Conservation (phyloP, 768 basidiomycete species). For the Cystobasidium tubakii region DNA sequence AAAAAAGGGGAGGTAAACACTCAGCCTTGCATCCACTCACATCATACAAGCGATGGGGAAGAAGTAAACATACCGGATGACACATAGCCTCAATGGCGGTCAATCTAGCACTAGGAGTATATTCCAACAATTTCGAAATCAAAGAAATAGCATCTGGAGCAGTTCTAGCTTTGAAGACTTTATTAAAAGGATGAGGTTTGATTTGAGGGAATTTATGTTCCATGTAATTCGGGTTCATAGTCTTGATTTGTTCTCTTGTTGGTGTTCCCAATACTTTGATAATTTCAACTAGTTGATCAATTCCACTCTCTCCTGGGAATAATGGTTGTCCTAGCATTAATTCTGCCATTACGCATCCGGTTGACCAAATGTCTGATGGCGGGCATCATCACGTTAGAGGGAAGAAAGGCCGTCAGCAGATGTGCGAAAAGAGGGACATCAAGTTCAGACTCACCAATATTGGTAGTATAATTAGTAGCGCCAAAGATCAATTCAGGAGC, state of each 20-base stretch:
- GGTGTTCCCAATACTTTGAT: slow-evolving; percentile 99
- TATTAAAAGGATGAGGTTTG: slow-evolving; percentile 97
- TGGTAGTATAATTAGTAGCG: slow-evolving; percentile 98
- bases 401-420: no score
- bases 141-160: slow-evolving; percentile 92
- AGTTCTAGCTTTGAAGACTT: slow-evolving; percentile 98
- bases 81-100: slow-evolving; percentile 87
- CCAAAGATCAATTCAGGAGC: slow-evolving; percentile 99
- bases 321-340: slow-evolving; percentile 97
- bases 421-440: no score
- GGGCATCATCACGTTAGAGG: no score
- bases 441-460: slow-evolving; percentile 67
- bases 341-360: slow-evolving; percentile 99
- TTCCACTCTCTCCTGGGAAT: slow-evolving; percentile 84
- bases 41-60: not conserved
- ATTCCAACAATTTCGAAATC: slow-evolving; percentile 89
- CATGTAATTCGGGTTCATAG: slow-evolving; percentile 99
- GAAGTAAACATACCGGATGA: slow-evolving; percentile 51
- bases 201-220: slow-evolving; percentile 99
- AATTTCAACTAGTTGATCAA: slow-evolving; percentile 98
- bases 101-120: slow-evolving; percentile 89
- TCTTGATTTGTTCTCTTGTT: slow-evolving; percentile 98
- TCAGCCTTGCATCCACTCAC: no score
- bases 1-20: no score
- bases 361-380: slow-evolving; percentile 97